phyloP scores from a whole-genome alignment of 1,284 basidiomycete genomes.

The Rhodotorula sp. region DNA sequence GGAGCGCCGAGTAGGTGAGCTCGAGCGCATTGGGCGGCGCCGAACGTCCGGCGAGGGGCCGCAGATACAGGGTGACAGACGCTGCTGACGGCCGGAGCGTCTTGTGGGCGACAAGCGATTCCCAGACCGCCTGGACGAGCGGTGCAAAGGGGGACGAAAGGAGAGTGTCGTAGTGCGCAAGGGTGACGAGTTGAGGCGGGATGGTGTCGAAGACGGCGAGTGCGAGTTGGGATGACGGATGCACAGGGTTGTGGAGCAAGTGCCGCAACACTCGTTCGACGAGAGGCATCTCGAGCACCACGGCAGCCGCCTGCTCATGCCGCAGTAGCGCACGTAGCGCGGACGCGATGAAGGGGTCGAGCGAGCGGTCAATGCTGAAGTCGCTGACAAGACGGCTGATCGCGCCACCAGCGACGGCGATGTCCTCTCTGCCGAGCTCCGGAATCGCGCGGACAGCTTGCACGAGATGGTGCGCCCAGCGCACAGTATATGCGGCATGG shows the following conservation, averaged over 20 bases:
- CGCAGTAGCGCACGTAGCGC: background rate
- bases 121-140: background rate
- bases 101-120: background rate
- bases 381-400: background rate
- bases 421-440: background rate
- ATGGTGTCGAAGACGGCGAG: slow-evolving; percentile 5
- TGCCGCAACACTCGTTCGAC: slow-evolving; percentile 1
- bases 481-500: background rate
- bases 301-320: no score
- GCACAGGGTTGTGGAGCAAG: background rate
- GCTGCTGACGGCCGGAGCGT: background rate
- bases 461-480: background rate
- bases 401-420: background rate
- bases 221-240: slow-evolving; percentile 2
- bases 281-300: background rate
- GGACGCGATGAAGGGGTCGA: slow-evolving; percentile 4
- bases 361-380: background rate
- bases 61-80: background rate
- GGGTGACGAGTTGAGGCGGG: background rate
- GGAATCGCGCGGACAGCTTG: background rate
- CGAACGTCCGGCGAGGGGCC: background rate
- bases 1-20: background rate
- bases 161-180: slow-evolving; percentile 9
- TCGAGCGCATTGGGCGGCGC: no score
- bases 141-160: slow-evolving; percentile 3